Base-by-base conservation (phyloP, 2,329 filamentous ascomycete species). In the Ustulina deusta region DNA sequence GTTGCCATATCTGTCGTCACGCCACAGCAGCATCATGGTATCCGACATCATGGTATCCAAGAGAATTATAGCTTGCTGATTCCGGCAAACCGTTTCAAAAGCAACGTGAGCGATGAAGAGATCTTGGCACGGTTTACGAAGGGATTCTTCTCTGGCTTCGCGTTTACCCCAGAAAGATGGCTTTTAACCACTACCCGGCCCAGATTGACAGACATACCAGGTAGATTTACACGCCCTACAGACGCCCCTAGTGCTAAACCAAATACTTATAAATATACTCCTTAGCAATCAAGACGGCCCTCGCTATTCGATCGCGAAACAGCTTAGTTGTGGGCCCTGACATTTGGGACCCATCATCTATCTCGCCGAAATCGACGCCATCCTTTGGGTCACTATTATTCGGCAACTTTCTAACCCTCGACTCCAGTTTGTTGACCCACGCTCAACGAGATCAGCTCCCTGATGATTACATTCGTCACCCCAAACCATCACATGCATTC, bases 61-160 rank as follows among this genome's bases (percentile, higher is more conserved):
- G 61, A 63, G 32, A 63, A 51, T n/a, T 63, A 63, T 22, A 63
- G 54, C 44, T 22, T 63, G 10, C 44, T 42, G 7, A 63, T 63
- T 25, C 61, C 61, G 6, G 54, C 54, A 2, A 63, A 27, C 10
- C 54, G 44, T 1, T 51, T 63, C 15, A 20, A 38, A 44, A 15
- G 10, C 6, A 20, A 49, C 27, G 17, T 51, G 11, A 63, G 54
- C n/a, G 61, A 63, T 27, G 61, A 63, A 46, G 61, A 63, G 36
- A 63, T 63, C 32, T n/a, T 63, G 25, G 61, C 61, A 6, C 46
- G 54, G 2, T 63, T 63, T 13, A 63, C 61, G 1, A 58, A 63
- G 44, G 61, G 61, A 13, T 63, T 63, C n/a, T 63, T 63, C 34
- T 42, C 22, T n/a, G 40, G 54, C 10, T 25, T 17, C 11, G 52